Conservation (phyloP, 108 stramenopile species). For the Conticribra guillardii region DNA sequence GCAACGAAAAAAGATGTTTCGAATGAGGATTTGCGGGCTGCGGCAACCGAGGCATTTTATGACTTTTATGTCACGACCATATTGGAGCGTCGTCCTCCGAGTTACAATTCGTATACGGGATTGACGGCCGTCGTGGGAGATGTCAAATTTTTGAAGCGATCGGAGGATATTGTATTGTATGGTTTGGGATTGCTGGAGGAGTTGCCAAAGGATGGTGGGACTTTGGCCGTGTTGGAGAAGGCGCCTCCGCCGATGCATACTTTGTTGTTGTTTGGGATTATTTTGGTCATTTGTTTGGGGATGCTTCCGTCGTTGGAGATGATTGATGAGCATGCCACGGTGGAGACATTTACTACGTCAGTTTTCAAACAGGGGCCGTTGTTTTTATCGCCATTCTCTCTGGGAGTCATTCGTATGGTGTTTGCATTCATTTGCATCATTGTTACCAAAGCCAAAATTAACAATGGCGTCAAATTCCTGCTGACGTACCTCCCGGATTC, state of each 20-base stretch:
- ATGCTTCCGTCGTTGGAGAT: conserved; percentile 55
- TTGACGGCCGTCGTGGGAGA: conserved; percentile 40
- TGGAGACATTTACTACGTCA: conserved; percentile 57
- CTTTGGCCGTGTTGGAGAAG: conserved; percentile 4
- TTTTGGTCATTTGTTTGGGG: conserved; percentile 31
- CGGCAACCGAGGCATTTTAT: conserved; percentile 39
- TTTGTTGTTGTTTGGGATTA: conserved; percentile 28
- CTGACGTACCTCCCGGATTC: conserved; percentile 29
- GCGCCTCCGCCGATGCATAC: conserved; percentile 72
- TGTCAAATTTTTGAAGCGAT: conserved; percentile 33
- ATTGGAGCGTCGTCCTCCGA: conserved; percentile 12
- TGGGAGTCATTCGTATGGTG: conserved; percentile 56
- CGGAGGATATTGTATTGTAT: conserved; percentile 42
- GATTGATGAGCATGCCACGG: conserved; percentile 63
- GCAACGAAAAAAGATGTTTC: conserved; percentile 13
- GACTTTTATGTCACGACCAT: conserved; percentile 24
- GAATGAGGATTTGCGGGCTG: conserved; percentile 18
- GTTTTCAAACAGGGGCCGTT: conserved; percentile 57
- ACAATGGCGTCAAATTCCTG: conserved; percentile 21
- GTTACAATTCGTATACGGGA: conserved; percentile 48
- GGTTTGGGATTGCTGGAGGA: conserved; percentile 30
- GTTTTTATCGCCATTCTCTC: conserved; percentile 38
- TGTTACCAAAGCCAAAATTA: conserved; percentile 38
- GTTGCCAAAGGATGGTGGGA: conserved; percentile 16
- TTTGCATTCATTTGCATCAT: conserved; percentile 50